Evolutionary conservation across 1,284 basidiomycete genomes (phyloP), one percentile per base, ranked within the genome.

Genomic region (Megacollybia platyphylla): DNA sequence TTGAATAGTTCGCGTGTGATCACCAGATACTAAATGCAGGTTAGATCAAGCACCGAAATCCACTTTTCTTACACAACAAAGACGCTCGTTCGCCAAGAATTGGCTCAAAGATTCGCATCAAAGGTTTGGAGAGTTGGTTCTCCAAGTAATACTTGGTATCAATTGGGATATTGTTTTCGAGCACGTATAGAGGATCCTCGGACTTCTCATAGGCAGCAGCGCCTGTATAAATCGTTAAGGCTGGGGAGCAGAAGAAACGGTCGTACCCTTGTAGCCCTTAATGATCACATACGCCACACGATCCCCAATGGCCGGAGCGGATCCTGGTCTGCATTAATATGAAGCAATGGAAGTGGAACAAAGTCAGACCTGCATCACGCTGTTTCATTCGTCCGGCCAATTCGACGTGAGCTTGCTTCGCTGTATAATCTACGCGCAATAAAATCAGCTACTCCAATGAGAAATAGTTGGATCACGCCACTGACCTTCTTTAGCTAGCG

Each of bases 131-230:
- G 0, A 97, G 74, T 56, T 97, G 92, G 53, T 96, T 96, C 44
- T 97, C 93, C 42, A 97, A 74, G 56, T 97, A 97, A 57, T 97
- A 96, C 54, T 87, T 85, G 2, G 93, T 97, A 57, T 97, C 92
- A 46, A 97, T 92, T 0, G 92, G 92, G 34, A 97, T 79, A 55
- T 90, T 97, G 62, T 97, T 89, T 59, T 97, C 92, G 15, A 97
- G 72, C 5, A 97, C 92, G 52, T 89, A 97, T 43, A 97, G 71
- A 0, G 92, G 92, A 55, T 97, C 92, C 57, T 97, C 92, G 0
- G 92, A 94, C 59, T 96, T 96, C 57, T 97, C 93, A 51, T 94
- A 97, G 11, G 92, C 92, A n/a, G 91, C 89, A 20, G 93, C 92
- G 52, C 89, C 88, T 88, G 47, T 7, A 31, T 11, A 20, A 7